Percentiles rank a stretch among this genome's conserved stretches.
Conservation (phyloP, 805 yeast genomes). For the Allodekkera sacchari region DNA sequence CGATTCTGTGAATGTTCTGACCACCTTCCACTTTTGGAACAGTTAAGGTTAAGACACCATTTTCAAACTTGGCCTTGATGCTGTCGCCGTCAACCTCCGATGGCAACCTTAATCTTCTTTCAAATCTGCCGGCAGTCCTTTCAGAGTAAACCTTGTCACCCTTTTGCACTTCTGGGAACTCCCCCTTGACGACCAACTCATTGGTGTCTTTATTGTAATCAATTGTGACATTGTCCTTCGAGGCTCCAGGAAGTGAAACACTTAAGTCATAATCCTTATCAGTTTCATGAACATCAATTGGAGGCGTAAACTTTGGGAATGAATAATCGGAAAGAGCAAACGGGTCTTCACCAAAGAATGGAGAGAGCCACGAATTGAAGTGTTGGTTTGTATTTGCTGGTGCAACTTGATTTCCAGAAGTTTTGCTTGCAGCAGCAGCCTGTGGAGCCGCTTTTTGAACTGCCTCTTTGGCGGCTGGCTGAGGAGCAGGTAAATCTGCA, state of each 20-base stretch:
- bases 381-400: no score
- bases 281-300: conserved; percentile 39
- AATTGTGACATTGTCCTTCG: conserved; percentile 33
- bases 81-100: conserved; percentile 33
- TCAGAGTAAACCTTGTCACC: conserved; percentile 5
- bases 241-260: conserved; percentile 41
- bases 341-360: conserved; percentile 9
- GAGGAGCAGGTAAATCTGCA: no score
- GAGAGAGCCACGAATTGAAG: no score
- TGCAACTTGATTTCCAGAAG: no score
- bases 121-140: conserved; percentile 10
- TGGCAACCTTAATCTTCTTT: conserved; percentile 28
- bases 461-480: no score
- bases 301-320: conserved; percentile 16
- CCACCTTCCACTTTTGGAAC: conserved; percentile 30
- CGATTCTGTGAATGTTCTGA: conserved; percentile 15
- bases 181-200: conserved; percentile 36
- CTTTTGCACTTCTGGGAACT: conserved; percentile 13
- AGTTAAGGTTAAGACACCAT: conserved; percentile 35
- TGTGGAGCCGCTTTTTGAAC: no score
- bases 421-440: no score
- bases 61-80: conserved; percentile 36
- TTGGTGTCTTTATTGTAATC: conserved; percentile 39
- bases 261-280: conserved; percentile 32
- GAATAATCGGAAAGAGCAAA: conserved; percentile 1